Evolutionary conservation across 768 basidiomycete genomes (phyloP).

Genomic region (Serendipita indica): DNA sequence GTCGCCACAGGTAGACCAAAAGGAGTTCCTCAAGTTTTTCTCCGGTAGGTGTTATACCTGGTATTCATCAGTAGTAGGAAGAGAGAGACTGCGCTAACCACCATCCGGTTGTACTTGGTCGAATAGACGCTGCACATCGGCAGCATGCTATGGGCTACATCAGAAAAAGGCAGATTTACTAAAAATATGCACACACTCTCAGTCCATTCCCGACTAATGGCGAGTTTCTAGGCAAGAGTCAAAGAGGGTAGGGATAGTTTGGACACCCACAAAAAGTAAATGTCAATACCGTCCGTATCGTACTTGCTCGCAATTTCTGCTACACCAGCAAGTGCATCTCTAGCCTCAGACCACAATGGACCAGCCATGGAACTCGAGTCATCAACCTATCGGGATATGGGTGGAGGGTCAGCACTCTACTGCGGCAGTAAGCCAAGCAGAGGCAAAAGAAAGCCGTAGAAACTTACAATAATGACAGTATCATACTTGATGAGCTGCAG

Average conservation of each 20-base stretch:
- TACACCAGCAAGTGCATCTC: constrained; percentile 33
- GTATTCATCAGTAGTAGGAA: no score
- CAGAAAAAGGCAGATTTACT: neutral
- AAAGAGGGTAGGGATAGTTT: neutral
- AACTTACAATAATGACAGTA: constrained; percentile 36
- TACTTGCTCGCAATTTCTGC: constrained; percentile 36
- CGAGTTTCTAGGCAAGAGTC: neutral
- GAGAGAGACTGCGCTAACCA: no score
- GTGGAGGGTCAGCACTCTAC: neutral
- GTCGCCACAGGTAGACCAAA: constrained; percentile 25
- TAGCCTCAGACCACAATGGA: constrained; percentile 35
- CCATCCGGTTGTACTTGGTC: constrained; percentile 30
- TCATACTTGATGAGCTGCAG: constrained; percentile 28
- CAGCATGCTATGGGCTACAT: constrained; percentile 24
- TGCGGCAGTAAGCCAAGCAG: neutral
- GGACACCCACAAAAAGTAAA: constrained; percentile 33
- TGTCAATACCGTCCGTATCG: constrained; percentile 45
- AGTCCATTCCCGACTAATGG: neutral
- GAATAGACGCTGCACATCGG: constrained; percentile 30
- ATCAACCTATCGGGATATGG: constrained; percentile 21
- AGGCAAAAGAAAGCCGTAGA: no score
- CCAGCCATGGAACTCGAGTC: constrained; percentile 46
- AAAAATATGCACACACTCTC: neutral
- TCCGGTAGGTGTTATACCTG: constrained; percentile 21
- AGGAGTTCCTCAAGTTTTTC: constrained; percentile 28